Evolutionary conservation across 495 filamentous ascomycete genomes (phyloP).

Genomic region (Penicillium ochrochloron): DNA sequence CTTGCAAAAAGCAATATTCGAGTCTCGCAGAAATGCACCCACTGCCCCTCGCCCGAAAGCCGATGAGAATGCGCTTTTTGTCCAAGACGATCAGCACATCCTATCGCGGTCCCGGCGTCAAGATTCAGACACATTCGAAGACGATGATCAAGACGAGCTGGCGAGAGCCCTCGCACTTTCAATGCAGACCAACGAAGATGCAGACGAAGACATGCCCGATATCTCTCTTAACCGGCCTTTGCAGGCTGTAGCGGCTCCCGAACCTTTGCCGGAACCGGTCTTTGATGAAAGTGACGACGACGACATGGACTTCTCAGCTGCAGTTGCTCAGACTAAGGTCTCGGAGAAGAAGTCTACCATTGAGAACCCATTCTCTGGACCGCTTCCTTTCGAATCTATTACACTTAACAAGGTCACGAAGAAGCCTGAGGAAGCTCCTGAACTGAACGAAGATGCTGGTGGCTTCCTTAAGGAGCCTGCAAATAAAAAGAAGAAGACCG

Average conservation of each 20-base stretch:
- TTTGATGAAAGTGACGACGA: slow-evolving; percentile 47
- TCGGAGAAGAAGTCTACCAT: slow-evolving; percentile 30
- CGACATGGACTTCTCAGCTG: slow-evolving; percentile 50
- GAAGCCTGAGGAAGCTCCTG: slow-evolving; percentile 12
- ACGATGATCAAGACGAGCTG: slow-evolving; percentile 74
- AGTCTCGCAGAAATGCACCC: slow-evolving; percentile 22
- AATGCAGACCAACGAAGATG: slow-evolving; percentile 47
- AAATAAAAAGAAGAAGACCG: slow-evolving; percentile 52
- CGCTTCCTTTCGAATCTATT: slow-evolving; percentile 87
- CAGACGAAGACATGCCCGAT: slow-evolving; percentile 41
- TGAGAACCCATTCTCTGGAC: slow-evolving; percentile 63
- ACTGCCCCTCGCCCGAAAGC: slow-evolving; percentile 6
- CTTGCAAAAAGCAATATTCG: slow-evolving; percentile 49
- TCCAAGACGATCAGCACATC: slow-evolving; percentile 52
- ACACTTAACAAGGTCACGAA: slow-evolving; percentile 59
- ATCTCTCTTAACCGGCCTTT: slow-evolving; percentile 37
- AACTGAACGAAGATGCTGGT: slow-evolving; percentile 61
- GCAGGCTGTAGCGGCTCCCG: slow-evolving; percentile 20
- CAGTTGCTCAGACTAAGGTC: slow-evolving; percentile 47
- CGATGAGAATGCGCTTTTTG: slow-evolving; percentile 69
- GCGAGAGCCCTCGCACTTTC: slow-evolving; percentile 84
- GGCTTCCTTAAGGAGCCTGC: slow-evolving; percentile 65
- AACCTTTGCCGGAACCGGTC: slow-evolving; percentile 22
- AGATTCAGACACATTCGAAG: slow-evolving; percentile 47
- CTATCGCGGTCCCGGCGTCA: slow-evolving; percentile 31